Conservation (phyloP, 495 filamentous ascomycete genomes). For the Trichoderma virens region DNA sequence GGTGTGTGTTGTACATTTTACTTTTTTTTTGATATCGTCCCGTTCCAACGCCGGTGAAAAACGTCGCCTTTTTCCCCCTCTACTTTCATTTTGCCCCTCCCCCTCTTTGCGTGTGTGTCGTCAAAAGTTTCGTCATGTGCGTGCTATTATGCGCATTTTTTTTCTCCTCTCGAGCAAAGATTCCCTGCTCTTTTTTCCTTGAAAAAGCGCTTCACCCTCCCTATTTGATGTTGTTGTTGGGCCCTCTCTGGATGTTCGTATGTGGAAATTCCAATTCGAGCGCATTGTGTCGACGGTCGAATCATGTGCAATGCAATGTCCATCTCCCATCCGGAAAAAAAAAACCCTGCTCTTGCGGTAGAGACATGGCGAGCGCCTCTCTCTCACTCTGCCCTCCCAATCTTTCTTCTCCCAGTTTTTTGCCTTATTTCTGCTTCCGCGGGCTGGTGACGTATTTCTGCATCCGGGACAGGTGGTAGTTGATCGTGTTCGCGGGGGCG, state of each 20-base stretch:
- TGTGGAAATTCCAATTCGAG: background rate
- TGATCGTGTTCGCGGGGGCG: conserved; percentile 78
- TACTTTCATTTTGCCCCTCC: background rate
- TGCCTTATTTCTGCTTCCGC: conserved; percentile 55
- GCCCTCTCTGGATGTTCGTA: no score
- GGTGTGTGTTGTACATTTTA: background rate
- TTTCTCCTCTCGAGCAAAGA: no score
- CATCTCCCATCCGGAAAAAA: no score
- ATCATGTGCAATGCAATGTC: background rate
- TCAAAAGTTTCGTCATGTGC: background rate
- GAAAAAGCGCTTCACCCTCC: no score
- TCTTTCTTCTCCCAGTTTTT: background rate
- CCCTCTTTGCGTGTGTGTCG: background rate
- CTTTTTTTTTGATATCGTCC: conserved; percentile 2
- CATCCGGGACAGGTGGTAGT: conserved; percentile 86
- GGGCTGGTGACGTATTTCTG: conserved; percentile 70
- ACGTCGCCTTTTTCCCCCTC: background rate
- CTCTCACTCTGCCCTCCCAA: no score
- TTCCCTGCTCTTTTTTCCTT: no score
- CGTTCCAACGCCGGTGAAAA: background rate
- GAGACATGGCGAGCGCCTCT: no score
- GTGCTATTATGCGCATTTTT: background rate
- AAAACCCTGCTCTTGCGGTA: background rate
- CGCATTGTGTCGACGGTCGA: background rate
- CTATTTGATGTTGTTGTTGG: no score